Evolutionary conservation across 2,329 filamentous ascomycete species (phyloP), one percentile per base, ranked within the genome.

Genomic region (Pseudohalonectria lignicola): DNA sequence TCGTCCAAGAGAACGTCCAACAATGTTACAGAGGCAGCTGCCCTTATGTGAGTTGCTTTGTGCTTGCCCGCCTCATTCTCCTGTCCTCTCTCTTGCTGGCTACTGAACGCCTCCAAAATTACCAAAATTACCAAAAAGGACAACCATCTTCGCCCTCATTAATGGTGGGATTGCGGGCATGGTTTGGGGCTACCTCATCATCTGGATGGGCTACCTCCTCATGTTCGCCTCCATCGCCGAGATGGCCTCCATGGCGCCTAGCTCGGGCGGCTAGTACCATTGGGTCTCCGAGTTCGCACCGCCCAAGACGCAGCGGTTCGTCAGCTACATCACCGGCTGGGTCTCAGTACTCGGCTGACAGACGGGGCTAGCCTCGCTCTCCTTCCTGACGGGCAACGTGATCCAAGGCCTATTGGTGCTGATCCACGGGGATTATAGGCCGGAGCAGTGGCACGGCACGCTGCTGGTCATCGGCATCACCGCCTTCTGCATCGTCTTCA

Each of bases 271-370:
- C 8, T 71, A 79, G 53, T 78, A 77, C 44, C 71, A 76, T 48
- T 76, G 72, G 71, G 69, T 76, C 0, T 70, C 66, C 1, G 66
- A 71, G 45, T 63, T 76, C 39, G 66, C 66, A 3, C 66, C 70
- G 1, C 53, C 53, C 2, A 55, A 54, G 15, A 61, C 60, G 21
- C 65, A 74, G 44, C 71, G 67, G 40, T 65, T 70, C 36, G 54
- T 76, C 5, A 74, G 69, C 44, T 77, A 76, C 47, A 53, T 68
- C 5, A 64, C 65, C 32, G 69, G 65, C 37, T 71, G 67, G 69
- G 50, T 70, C 26, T 64, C 63, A 1, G 58, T 69, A n/a, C 56
- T 63, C n/a, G 65, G 60, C 8, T 71, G 65, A 67, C 63, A 61
- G 44, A 55, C 53, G 17, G 51, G 50, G 15, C 45, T 56, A 20